These are phyloP conservation scores for Tolypocladium ophioglossoides DNA, from an alignment of 2,329 filamentous ascomycete species.

Conservation along the genomic window DNA sequence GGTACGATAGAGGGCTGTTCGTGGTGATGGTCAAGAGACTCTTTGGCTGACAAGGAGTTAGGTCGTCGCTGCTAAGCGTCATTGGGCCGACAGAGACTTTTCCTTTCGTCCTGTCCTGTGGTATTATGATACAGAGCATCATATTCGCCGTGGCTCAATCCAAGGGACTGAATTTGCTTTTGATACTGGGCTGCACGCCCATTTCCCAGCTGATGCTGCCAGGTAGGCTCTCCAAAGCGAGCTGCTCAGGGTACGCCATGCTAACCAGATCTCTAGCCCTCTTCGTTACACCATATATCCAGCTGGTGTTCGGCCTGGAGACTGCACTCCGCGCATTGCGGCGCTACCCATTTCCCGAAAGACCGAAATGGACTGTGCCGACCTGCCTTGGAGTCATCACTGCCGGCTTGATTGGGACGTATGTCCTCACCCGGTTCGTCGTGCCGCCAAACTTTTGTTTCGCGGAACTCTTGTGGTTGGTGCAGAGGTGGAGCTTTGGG, in stretches of 20 bases:
- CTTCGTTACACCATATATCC: slow-evolving; percentile 56
- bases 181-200: slow-evolving; percentile 39
- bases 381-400: slow-evolving; percentile 44
- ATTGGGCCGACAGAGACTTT: slow-evolving; percentile 38
- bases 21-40: no score
- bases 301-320: slow-evolving; percentile 56
- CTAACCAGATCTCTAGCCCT: slow-evolving; percentile 35
- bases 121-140: slow-evolving; percentile 47
- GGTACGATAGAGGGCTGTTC: slow-evolving; percentile 17
- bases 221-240: slow-evolving; percentile 28
- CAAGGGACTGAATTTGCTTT: slow-evolving; percentile 39
- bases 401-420: slow-evolving; percentile 42
- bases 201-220: slow-evolving; percentile 50
- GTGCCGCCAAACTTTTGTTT: slow-evolving; percentile 52
- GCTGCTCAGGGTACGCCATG: neutral
- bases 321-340: slow-evolving; percentile 44
- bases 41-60: slow-evolving; percentile 7
- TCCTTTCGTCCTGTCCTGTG: slow-evolving; percentile 46
- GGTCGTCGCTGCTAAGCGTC: slow-evolving; percentile 29
- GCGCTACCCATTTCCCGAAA: slow-evolving; percentile 43
- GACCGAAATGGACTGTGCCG: slow-evolving; percentile 48
- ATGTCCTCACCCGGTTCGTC: slow-evolving; percentile 46
- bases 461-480: slow-evolving; percentile 57
- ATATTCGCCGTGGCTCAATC: slow-evolving; percentile 47
- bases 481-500: slow-evolving; percentile 47